Evolutionary conservation across 2,329 filamentous ascomycete species (phyloP), one percentile per base, ranked within the genome.

Genomic region (Pseudogymnoascus sp.): DNA sequence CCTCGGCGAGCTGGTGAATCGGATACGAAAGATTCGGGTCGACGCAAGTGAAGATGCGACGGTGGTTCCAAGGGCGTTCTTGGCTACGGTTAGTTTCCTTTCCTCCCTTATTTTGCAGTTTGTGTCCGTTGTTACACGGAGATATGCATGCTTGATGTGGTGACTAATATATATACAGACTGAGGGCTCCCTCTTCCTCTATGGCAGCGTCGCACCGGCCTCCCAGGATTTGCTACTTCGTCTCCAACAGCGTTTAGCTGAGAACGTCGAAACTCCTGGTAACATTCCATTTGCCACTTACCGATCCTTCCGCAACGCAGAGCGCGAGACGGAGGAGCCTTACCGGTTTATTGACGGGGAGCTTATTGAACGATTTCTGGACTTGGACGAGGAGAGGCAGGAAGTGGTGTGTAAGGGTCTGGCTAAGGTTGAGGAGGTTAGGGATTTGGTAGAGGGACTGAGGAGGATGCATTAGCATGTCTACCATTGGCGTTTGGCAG

Each of bases 261-360:
- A 81, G 3, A 79, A 84, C 5, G 81, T 96, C 29, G 77, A 83
- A 37, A 86, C 85, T 0, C 83, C 89, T 0, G 95, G 95, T 0
- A 79, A 86, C 59, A 83, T 96, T 59, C 81, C 86, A 0, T 97
- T 96, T 74, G 83, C 86, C 40, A 79, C 81, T 21, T 99, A 90
- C 78, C 84, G 95, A n/a, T 89, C 89, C 0, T 96, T 93, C 77
- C 86, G 86, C 65, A 96, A 86, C 62, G 80, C 85, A 24, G 86
- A 88, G 26, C 79, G 87, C 16, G 84, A 89, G 64, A 83, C 85
- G 0, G 86, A 89, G 0, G 90, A 88, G 40, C 93, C 95, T 0
- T 90, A 86, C 71, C 82, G 93, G 1, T 97, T 97, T 70, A 84
- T 99, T 11, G 95, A 99, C 71, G 95, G 93, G 0, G 93, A 97